Percentiles rank a stretch among this genome's conserved stretches.
Evolutionary conservation across 106 monocot genomes (phyloP).

Genomic region (Phalaenopsis equestris): DNA sequence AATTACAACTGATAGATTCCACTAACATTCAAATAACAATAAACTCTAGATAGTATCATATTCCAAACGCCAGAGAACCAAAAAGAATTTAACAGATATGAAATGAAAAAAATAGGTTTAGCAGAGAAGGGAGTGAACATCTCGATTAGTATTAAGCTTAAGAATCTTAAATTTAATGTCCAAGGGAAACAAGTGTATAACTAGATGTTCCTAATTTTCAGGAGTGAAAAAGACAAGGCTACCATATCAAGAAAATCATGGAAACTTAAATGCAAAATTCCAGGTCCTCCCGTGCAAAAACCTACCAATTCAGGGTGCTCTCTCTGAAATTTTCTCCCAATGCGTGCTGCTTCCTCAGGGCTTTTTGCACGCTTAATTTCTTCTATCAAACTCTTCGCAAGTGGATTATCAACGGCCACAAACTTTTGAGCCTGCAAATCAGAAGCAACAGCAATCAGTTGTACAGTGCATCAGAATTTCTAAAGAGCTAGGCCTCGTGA

Average conservation of each 20-base stretch:
- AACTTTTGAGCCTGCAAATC: slow-evolving; percentile 75
- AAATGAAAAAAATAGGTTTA: neutral
- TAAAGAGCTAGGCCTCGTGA: neutral
- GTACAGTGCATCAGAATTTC: neutral
- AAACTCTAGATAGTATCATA: neutral
- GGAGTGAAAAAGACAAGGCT: neutral
- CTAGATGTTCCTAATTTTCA: neutral
- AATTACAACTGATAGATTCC: too few relatives aligned
- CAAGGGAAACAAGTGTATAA: neutral
- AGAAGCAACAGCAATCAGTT: neutral
- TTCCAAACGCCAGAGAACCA: too few relatives aligned
- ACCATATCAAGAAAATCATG: neutral
- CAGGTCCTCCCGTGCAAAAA: neutral
- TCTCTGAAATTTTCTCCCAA: slow-evolving; percentile 74
- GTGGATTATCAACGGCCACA: slow-evolving; percentile 44
- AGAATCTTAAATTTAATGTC: neutral
- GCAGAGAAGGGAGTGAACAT: neutral
- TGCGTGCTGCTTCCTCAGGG: slow-evolving; percentile 89
- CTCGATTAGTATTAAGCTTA: neutral
- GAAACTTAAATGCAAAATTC: neutral
- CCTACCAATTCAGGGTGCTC: slow-evolving; percentile 70
- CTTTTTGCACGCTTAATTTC: slow-evolving; percentile 77
- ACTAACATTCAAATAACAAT: neutral
- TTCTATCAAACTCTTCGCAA: slow-evolving; percentile 39
- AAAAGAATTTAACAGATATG: neutral